Percentiles rank a stretch among this genome's conserved stretches.
Conservation (phyloP, 1,284 basidiomycete genomes). For the Moesziomyces globuligerus region DNA sequence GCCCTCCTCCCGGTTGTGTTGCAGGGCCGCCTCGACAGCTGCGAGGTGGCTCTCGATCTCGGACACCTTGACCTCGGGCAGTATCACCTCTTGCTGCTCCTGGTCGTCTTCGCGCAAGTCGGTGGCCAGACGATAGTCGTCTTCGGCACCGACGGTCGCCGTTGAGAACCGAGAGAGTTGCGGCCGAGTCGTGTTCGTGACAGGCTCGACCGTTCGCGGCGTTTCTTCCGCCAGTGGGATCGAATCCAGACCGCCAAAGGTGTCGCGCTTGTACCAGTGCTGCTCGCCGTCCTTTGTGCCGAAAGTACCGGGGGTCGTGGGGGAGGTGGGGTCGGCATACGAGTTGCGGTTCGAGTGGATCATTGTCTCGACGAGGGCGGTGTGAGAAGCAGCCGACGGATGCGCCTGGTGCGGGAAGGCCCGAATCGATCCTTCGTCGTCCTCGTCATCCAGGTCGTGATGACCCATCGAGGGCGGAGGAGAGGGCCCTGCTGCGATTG, state of each 20-base stretch:
- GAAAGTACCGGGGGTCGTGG: background rate
- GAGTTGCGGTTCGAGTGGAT: constrained; percentile 17
- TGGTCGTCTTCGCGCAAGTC: constrained; percentile 9
- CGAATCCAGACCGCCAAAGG: constrained; percentile 32
- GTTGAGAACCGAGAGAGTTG: constrained; percentile 34
- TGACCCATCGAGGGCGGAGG: constrained; percentile 13
- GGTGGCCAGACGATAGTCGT: constrained; percentile 1
- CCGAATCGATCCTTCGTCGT: constrained; percentile 26
- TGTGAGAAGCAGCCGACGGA: constrained; percentile 22
- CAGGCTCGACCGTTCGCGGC: constrained; percentile 1
- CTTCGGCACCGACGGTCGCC: constrained; percentile 9
- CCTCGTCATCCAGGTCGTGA: constrained; percentile 12
- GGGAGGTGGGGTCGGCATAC: constrained; percentile 1
- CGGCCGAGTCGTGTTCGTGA: constrained; percentile 7
- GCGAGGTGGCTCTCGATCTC: constrained; percentile 46
- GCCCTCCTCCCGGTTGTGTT: constrained; percentile 37
- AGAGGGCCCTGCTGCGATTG: constrained; percentile 22
- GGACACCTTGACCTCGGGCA: constrained; percentile 43
- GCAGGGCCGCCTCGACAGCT: constrained; percentile 44
- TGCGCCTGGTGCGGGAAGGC: constrained; percentile 19
- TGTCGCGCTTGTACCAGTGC: constrained; percentile 22
- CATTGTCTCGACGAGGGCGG: constrained; percentile 30
- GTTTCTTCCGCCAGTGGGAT: constrained; percentile 3
- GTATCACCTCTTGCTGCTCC: constrained; percentile 25
- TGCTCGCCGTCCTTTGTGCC: constrained; percentile 2